Evolutionary conservation across 352 stramenopile species (phyloP).

Genomic region (Pythium brachiatum): DNA sequence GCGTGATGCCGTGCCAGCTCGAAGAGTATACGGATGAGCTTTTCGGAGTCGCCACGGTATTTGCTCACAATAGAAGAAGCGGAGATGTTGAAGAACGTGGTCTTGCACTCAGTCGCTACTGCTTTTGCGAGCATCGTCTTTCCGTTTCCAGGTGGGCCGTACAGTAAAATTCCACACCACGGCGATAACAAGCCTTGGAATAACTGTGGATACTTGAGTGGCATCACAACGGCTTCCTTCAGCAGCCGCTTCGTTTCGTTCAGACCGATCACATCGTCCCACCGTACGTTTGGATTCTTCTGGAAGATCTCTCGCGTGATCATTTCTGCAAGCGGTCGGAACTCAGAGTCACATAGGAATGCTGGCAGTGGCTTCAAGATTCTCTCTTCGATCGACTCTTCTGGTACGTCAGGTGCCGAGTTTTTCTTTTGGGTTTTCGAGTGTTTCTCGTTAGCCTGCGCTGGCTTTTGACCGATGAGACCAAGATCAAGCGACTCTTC

Average conservation of each 20-base stretch:
- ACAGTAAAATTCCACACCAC: conserved; percentile 91
- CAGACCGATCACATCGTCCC: conserved; percentile 87
- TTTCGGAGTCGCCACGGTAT: conserved; percentile 83
- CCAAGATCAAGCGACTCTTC: conserved; percentile 52
- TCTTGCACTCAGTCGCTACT: conserved; percentile 82
- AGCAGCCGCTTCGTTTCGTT: conserved; percentile 92
- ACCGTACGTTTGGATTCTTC: conserved; percentile 88
- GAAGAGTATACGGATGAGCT: conserved; percentile 86
- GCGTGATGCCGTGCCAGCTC: conserved; percentile 79
- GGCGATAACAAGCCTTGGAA: conserved; percentile 91
- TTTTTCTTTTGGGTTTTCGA: conserved; percentile 30
- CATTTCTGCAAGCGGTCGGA: conserved; percentile 80
- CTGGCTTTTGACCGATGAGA: conserved; percentile 67
- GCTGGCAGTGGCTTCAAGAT: conserved; percentile 86
- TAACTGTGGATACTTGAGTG: conserved; percentile 93
- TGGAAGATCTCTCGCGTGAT: conserved; percentile 93
- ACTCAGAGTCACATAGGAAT: conserved; percentile 85
- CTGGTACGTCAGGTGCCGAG: conserved; percentile 27
- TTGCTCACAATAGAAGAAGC: conserved; percentile 87
- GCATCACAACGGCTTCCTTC: conserved; percentile 95
- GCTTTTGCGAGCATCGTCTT: conserved; percentile 90
- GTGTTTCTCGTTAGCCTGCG: conserved; percentile 28
- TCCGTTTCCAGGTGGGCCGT: conserved; percentile 78
- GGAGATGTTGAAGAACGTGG: conserved; percentile 89
- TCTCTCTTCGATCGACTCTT: conserved; percentile 64